Percentiles rank a stretch among this genome's conserved stretches.
Evolutionary conservation across 2,329 filamentous ascomycete species (phyloP).

Genomic region (Colletotrichum theobromicola): DNA sequence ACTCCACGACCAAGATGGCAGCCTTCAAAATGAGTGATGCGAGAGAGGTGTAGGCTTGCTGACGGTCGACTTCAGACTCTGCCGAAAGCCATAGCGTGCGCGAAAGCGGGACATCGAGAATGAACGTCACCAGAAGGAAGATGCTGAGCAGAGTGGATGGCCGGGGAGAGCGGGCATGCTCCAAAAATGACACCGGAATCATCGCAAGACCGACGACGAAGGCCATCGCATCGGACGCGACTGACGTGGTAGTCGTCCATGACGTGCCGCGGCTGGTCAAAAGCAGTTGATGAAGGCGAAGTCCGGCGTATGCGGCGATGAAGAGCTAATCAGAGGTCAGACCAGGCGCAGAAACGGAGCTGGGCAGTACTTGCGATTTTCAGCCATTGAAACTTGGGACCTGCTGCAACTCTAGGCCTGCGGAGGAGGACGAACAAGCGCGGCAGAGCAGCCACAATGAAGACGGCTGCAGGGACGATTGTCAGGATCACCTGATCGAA

Average conservation of each 20-base stretch:
- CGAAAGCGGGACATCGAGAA: neutral
- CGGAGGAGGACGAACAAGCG: conserved; percentile 36
- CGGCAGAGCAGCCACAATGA: conserved; percentile 38
- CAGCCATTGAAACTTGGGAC: conserved; percentile 34
- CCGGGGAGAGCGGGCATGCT: conserved; percentile 32
- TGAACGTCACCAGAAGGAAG: neutral
- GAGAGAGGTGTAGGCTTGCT: conserved; percentile 17
- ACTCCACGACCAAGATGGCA: conserved; percentile 24
- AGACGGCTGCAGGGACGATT: conserved; percentile 44
- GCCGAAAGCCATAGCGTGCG: conserved; percentile 2
- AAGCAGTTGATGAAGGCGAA: neutral
- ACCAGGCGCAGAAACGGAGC: neutral
- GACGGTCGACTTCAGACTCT: neutral
- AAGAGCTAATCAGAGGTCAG: neutral
- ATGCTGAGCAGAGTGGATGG: conserved; percentile 15
- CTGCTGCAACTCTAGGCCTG: conserved; percentile 37
- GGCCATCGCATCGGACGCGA: conserved; percentile 30
- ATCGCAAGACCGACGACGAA: conserved; percentile 31
- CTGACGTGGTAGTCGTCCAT: neutral
- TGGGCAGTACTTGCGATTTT: neutral
- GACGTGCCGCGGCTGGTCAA: neutral
- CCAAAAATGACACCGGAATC: conserved; percentile 31
- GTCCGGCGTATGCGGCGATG: neutral
- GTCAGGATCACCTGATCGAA: conserved; percentile 55
- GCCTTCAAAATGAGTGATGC: conserved; percentile 23